Evolutionary conservation across 495 filamentous ascomycete genomes (phyloP).

Genomic region (Xylaria flabelliformis): DNA sequence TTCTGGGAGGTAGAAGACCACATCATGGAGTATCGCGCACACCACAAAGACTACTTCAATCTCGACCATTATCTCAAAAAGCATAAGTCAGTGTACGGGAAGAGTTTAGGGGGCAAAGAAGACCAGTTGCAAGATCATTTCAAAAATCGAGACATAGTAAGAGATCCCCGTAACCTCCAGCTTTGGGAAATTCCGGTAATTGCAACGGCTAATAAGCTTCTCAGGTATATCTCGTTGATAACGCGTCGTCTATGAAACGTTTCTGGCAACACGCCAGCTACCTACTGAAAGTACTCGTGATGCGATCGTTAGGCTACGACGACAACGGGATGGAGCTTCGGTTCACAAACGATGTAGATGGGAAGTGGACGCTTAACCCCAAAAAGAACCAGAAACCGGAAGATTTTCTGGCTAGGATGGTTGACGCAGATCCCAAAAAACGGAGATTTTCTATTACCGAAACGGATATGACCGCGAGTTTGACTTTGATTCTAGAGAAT

Average conservation of each 20-base stretch:
- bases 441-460: neutral
- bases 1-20: constrained; percentile 16
- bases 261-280: constrained; percentile 38
- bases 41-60: constrained; percentile 1
- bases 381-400: neutral
- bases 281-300: constrained; percentile 35
- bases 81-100: neutral
- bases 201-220: neutral
- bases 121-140: constrained; percentile 13
- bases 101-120: constrained; percentile 4
- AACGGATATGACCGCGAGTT: constrained; percentile 2
- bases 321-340: constrained; percentile 40
- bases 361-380: constrained; percentile 10
- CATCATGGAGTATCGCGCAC: constrained; percentile 14
- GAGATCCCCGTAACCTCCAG: neutral
- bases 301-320: constrained; percentile 38
- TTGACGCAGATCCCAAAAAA: neutral
- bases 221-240: constrained; percentile 41
- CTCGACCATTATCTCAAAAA: constrained; percentile 1
- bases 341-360: constrained; percentile 23
- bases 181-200: neutral
- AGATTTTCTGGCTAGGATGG: neutral
- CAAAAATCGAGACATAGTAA: constrained; percentile 5
- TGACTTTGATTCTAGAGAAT: neutral
- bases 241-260: constrained; percentile 35